Evolutionary conservation across 1,284 basidiomycete species (phyloP), one percentile per base, ranked within the genome.

Genomic region (Sanguinoderma infundibulare): DNA sequence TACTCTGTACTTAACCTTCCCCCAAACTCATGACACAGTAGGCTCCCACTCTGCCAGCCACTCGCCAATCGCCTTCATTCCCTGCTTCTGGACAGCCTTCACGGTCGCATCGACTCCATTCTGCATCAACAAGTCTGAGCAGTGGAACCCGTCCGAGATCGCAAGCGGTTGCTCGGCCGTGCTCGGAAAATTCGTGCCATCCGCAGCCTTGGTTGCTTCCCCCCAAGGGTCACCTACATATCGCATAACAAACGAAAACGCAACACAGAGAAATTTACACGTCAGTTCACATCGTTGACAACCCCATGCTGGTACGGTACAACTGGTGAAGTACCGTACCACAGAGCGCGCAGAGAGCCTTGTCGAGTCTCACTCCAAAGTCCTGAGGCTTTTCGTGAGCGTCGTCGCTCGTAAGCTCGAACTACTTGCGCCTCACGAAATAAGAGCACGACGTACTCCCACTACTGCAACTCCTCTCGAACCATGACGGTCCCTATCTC

Each of bases 131-230:
- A 91, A 72, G 70, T 91, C 89, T 3, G 87, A 87, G 70, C 81
- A 83, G 68, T 91, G 89, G 79, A 86, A 90, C 0, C 86, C 89
- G 61, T 88, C 79, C 42, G 84, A 75, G 9, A 84, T 71, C 12
- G 75, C 79, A 57, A 90, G 85, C 0, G 85, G 86, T 65, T 87
- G 85, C 1, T 70, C 69, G 1, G 77, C 55, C 2, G 85, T 88
- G 69, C 82, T 89, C 15, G 70, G 28, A 56, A 82, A 76, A 57
- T 74, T 66, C n/a, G 81, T 74, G 30, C 77, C 77, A 32, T 82
- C 80, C 0, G 88, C 85, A 5, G 88, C 89, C 15, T 89, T 75
- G 0, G 89, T 90, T 6, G 83, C 83, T 60, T 87, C 87, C 61
- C 83, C 81, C 89, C 89, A 91, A 17, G 89, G 88, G 69, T 91